phyloP scores from a whole-genome alignment of 768 basidiomycete species.

The Amanita molliuscula region DNA sequence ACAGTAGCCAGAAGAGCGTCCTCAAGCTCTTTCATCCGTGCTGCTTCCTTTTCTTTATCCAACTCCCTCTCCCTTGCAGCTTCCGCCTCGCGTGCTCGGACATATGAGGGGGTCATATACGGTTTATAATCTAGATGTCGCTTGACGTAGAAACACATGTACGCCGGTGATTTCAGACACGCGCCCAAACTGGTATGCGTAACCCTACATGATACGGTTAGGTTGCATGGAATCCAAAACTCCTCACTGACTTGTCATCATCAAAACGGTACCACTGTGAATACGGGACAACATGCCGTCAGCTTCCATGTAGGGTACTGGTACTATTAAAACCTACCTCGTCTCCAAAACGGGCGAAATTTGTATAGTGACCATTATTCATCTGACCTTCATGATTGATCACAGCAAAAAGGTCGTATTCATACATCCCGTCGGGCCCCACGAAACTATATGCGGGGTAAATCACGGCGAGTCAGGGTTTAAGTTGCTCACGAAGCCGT shows the following conservation, averaged over 20 bases:
- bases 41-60: constrained; percentile 39
- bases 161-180: constrained; percentile 66
- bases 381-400: constrained; percentile 93
- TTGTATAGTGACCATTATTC: constrained; percentile 92
- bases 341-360: constrained; percentile 74
- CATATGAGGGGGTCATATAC: constrained; percentile 56
- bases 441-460: constrained; percentile 23
- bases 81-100: constrained; percentile 54
- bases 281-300: neutral
- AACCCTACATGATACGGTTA: constrained; percentile 35
- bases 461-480: neutral
- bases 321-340: constrained; percentile 43
- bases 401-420: constrained; percentile 88
- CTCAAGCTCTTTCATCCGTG: constrained; percentile 51
- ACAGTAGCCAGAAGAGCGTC: constrained; percentile 51
- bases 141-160: constrained; percentile 96
- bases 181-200: constrained; percentile 56
- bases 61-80: constrained; percentile 49
- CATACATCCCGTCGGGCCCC: constrained; percentile 63
- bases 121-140: constrained; percentile 80
- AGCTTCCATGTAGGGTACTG: neutral
- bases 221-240: neutral
- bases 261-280: constrained; percentile 87
- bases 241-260: constrained; percentile 69
- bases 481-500: constrained; percentile 18